phyloP scores from a whole-genome alignment of 2,329 filamentous ascomycete genomes.

The Uncinocarpus reesii region DNA sequence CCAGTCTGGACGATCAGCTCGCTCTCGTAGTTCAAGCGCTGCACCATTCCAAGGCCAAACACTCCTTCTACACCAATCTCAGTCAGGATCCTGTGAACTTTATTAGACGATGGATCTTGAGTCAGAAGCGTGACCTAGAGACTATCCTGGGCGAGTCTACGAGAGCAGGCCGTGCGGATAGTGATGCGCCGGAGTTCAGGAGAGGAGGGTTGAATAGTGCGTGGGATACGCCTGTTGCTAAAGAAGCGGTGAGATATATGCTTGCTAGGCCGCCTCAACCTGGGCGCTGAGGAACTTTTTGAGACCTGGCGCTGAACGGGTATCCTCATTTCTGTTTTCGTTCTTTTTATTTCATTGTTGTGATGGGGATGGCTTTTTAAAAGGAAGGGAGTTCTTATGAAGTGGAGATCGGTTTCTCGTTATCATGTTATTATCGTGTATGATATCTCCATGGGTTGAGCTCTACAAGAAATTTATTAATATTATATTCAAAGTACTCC shows the following conservation, averaged over 20 bases:
- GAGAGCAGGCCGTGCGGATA: constrained; percentile 47
- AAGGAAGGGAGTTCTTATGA: neutral
- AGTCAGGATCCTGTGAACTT: constrained; percentile 75
- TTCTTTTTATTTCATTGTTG: neutral
- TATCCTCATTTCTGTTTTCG: neutral
- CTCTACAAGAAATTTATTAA: neutral
- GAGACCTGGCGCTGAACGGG: neutral
- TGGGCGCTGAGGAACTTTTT: constrained; percentile 16
- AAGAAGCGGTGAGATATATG: constrained; percentile 53
- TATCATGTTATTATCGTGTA: neutral
- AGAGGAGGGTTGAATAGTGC: constrained; percentile 48
- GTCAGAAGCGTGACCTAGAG: constrained; percentile 82
- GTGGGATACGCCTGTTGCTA: constrained; percentile 53
- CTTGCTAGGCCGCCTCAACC: constrained; percentile 38
- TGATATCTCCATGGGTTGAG: neutral
- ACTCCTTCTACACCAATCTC: constrained; percentile 72
- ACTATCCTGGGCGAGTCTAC: constrained; percentile 74
- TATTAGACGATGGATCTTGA: constrained; percentile 76
- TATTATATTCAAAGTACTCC: neutral
- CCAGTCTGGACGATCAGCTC: constrained; percentile 71
- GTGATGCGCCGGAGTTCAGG: constrained; percentile 40
- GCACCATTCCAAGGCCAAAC: constrained; percentile 75
- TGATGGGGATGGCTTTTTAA: neutral
- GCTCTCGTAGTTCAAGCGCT: constrained; percentile 74
- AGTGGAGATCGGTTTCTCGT: neutral